A percentile compares a stretch with the other conserved stretches of the same genome.
These are phyloP conservation scores for Trichoderma atroviride DNA, from an alignment of 2,329 filamentous ascomycete genomes.

Conservation along the genomic window DNA sequence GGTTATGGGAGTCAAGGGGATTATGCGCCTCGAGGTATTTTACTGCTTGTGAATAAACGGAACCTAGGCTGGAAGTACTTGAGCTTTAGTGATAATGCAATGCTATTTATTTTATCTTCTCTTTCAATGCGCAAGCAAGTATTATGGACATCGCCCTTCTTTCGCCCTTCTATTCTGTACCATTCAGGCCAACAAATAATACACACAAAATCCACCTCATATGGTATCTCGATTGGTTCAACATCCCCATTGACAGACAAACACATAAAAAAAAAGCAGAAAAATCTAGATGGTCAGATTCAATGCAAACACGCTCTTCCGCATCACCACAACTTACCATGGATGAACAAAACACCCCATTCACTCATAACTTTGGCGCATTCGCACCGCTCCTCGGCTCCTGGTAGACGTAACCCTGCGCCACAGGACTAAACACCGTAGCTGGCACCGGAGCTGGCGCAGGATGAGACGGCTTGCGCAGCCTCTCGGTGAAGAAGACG, in stretches of 20 bases:
- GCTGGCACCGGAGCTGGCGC: constrained; percentile 28
- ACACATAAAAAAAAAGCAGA: background rate
- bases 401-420: constrained; percentile 63
- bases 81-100: background rate
- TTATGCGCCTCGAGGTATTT: background rate
- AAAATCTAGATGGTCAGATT: background rate
- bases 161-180: background rate
- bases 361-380: constrained; percentile 48
- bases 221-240: background rate
- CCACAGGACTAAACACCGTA: constrained; percentile 51
- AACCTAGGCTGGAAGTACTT: constrained; percentile 10
- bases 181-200: background rate
- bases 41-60: constrained; percentile 6
- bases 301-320: background rate
- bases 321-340: background rate
- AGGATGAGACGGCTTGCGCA: constrained; percentile 57
- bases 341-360: background rate
- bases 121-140: background rate
- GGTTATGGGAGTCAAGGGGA: constrained; percentile 13
- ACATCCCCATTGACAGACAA: background rate
- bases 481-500: constrained; percentile 71
- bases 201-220: background rate
- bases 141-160: background rate
- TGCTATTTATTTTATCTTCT: background rate
- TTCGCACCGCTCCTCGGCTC: constrained; percentile 41